phyloP scores from a whole-genome alignment of 108 stramenopile genomes.

The Pseudonitzschia multistriata region DNA sequence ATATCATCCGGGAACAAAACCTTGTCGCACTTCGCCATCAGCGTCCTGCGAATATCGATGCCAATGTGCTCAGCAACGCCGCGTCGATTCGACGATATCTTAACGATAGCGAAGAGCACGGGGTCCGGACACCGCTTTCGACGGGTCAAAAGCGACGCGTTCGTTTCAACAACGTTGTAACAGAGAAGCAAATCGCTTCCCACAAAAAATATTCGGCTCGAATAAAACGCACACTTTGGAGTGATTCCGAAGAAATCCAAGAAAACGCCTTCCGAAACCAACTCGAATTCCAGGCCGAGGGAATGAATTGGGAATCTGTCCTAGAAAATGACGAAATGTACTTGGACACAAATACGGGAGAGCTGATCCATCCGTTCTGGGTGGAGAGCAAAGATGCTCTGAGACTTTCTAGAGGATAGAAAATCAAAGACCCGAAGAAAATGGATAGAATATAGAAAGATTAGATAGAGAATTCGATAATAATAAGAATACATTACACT shows the following conservation, averaged over 20 bases:
- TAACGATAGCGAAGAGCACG: slow-evolving; percentile 9
- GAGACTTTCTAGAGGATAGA: background rate
- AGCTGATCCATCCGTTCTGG: slow-evolving; percentile 52
- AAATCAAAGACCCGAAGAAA: background rate
- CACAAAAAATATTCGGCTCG: slow-evolving; percentile 50
- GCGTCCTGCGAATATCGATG: background rate
- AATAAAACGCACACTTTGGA: slow-evolving; percentile 57
- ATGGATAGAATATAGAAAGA: background rate
- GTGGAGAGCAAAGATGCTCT: slow-evolving; percentile 10
- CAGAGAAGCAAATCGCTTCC: slow-evolving; percentile 14
- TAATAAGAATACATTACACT: background rate
- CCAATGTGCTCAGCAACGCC: background rate
- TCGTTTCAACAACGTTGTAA: slow-evolving; percentile 4
- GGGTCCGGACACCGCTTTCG: background rate
- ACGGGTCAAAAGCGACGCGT: background rate
- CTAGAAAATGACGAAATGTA: slow-evolving; percentile 82
- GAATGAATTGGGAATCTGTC: slow-evolving; percentile 67
- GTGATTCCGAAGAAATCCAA: slow-evolving; percentile 46
- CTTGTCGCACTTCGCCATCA: background rate
- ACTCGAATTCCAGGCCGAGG: slow-evolving; percentile 69
- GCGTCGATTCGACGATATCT: background rate
- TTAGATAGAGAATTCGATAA: background rate
- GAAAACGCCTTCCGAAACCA: slow-evolving; percentile 66
- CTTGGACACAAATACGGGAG: slow-evolving; percentile 36
- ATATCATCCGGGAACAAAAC: too few relatives aligned